Evolutionary conservation across 2,329 filamentous ascomycete species (phyloP).

Genomic region (Podosphaera leucotricha): DNA sequence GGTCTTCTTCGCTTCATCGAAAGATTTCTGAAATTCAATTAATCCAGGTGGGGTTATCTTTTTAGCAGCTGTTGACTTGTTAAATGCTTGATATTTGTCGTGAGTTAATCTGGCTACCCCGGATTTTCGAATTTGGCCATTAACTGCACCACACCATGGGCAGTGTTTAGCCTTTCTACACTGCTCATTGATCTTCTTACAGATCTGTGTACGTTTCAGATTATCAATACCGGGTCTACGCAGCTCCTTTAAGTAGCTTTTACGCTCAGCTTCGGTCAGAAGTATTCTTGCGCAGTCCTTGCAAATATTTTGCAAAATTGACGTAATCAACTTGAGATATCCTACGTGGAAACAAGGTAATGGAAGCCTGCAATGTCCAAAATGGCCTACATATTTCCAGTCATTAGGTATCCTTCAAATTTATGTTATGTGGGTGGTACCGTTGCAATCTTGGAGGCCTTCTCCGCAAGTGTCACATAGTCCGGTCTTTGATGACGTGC

Average conservation of each 20-base stretch:
- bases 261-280: constrained; percentile 57
- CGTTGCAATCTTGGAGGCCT: constrained; percentile 62
- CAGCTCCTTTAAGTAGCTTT: constrained; percentile 55
- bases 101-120: constrained; percentile 85
- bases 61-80: constrained; percentile 65
- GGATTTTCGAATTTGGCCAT: constrained; percentile 80
- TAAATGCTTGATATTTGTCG: constrained; percentile 75
- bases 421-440: neutral
- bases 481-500: constrained; percentile 64
- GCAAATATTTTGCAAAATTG: constrained; percentile 85
- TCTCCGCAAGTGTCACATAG: constrained; percentile 67
- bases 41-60: constrained; percentile 70
- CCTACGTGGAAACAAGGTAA: constrained; percentile 90
- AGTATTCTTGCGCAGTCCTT: constrained; percentile 76
- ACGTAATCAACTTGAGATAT: constrained; percentile 81
- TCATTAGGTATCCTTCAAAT: neutral
- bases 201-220: constrained; percentile 56
- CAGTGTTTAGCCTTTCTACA: constrained; percentile 74
- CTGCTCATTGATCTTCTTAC: constrained; percentile 71
- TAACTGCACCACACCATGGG: constrained; percentile 56
- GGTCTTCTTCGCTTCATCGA: constrained; percentile 51
- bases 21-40: constrained; percentile 64
- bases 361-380: constrained; percentile 76
- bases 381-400: constrained; percentile 33
- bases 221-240: constrained; percentile 69